These are phyloP conservation scores for Agaricus subrufescens DNA, from an alignment of 768 basidiomycete genomes.

Conservation along the genomic window DNA sequence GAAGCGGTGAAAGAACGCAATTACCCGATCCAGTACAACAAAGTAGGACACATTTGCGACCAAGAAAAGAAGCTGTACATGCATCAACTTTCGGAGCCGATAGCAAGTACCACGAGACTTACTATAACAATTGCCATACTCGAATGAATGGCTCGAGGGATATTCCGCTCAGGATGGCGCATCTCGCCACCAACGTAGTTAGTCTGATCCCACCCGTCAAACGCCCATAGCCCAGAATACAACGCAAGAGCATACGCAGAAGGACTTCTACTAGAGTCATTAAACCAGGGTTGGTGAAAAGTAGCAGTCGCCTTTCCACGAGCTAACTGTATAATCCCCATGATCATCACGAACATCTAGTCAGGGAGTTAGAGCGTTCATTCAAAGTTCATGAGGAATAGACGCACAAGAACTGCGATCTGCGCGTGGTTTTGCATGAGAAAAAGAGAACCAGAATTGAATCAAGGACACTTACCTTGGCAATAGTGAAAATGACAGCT, in stretches of 20 bases:
- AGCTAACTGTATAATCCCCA: slow-evolving; percentile 75
- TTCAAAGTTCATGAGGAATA: background rate
- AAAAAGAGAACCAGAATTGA: background rate
- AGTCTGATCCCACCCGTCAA: slow-evolving; percentile 94
- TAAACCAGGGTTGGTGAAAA: slow-evolving; percentile 64
- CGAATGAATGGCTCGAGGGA: slow-evolving; percentile 85
- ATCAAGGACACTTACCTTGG: slow-evolving; percentile 57
- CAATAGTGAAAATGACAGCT: slow-evolving; percentile 80
- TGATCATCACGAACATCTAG: slow-evolving; percentile 65
- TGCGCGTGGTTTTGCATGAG: slow-evolving; percentile 20
- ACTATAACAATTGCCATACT: slow-evolving; percentile 85
- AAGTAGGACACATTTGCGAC: slow-evolving; percentile 89
- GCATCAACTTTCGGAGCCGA: background rate
- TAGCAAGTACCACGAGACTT: slow-evolving; percentile 18
- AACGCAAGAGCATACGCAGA: slow-evolving; percentile 89
- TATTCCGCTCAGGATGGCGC: slow-evolving; percentile 73
- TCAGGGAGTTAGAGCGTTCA: background rate
- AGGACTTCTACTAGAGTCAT: slow-evolving; percentile 69
- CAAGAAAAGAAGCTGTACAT: slow-evolving; percentile 62
- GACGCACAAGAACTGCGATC: slow-evolving; percentile 58
- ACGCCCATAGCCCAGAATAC: slow-evolving; percentile 94
- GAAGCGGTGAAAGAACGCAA: background rate
- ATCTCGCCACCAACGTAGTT: slow-evolving; percentile 93
- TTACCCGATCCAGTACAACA: slow-evolving; percentile 81
- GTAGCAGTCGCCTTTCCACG: slow-evolving; percentile 69